Evolutionary conservation across 2,329 filamentous ascomycete genomes (phyloP), one percentile per base, ranked within the genome.

Genomic region (Cryphonectria naterciae): DNA sequence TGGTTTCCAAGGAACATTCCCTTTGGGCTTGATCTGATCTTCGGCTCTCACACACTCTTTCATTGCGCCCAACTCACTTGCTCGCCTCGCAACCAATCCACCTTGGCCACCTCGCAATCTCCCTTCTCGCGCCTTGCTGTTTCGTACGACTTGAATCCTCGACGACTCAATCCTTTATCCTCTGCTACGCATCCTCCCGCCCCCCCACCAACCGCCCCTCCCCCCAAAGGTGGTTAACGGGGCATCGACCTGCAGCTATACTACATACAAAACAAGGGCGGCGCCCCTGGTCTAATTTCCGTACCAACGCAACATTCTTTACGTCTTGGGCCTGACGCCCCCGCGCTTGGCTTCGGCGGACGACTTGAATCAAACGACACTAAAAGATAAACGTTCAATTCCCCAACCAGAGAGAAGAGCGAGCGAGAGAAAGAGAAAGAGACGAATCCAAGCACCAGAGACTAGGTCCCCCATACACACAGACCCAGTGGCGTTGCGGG

Each of bases 211-310:
- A 61, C 58, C 58, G 10, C 19, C 32, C 22, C 58, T 22, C 58
- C 4, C 35, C 19, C 58, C 17, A 32, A 32, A 32, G 35, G 37
- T 15, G 39, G 61, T 28, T 25, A 28, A 28, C 61, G 35, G 37
- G 37, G 61, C 25, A 17, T 46, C 61, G 22, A 19, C 63, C 43
- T 65, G 63, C 63, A 65, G 41, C 43, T 65, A 52, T 61, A 49
- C 46, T 49, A 41, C 39, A 63, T 63, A 49, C 63, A 65, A 65
- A 65, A 52, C 63, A 49, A 43, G 63, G 41, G n/a, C 63, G 19
- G 7, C 41, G 63, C 63, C 63, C 63, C 63, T 65, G 25, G 63
- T 49, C 41, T 65, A 65, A 49, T 65, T 65, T 65, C 63, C 63
- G 41, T 65, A 32, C 41, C 63, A 28, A 65, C 63, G 28, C 63